Conservation (phyloP, 345 rosid species). For the Sonneratia alba region DNA sequence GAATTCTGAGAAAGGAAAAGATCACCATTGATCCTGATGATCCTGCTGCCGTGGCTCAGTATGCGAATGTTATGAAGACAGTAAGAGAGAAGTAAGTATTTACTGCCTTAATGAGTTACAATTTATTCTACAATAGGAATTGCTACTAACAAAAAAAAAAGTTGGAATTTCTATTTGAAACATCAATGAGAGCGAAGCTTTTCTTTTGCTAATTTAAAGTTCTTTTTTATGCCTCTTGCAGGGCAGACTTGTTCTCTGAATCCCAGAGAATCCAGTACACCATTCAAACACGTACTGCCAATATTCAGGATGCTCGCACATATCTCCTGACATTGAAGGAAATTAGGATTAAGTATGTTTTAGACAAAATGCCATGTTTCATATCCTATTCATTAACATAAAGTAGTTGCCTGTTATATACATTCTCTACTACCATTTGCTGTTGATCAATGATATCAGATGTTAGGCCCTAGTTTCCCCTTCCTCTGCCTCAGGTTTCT, state of each 20-base stretch:
- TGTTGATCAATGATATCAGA: background rate
- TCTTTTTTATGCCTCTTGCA: slow-evolving; percentile 26
- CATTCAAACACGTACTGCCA: slow-evolving; percentile 52
- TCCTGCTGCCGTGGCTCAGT: slow-evolving; percentile 78
- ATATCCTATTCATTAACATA: background rate
- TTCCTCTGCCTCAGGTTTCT: background rate
- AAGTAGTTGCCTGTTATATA: background rate
- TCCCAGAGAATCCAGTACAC: slow-evolving; percentile 65
- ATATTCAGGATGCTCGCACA: slow-evolving; percentile 81
- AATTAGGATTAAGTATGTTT: slow-evolving; percentile 52
- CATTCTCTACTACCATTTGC: background rate
- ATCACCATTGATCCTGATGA: slow-evolving; percentile 87
- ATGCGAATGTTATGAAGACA: slow-evolving; percentile 85
- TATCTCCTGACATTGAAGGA: slow-evolving; percentile 72
- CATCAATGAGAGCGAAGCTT: too few relatives aligned
- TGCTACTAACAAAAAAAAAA: background rate
- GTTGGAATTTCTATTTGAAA: too few relatives aligned
- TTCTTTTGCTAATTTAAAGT: too few relatives aligned
- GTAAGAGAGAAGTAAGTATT: slow-evolving; percentile 70
- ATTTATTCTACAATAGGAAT: background rate
- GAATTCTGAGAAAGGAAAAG: slow-evolving; percentile 74
- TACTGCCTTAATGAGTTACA: background rate
- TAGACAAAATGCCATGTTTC: background rate
- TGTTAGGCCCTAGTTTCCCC: background rate
- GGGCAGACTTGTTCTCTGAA: slow-evolving; percentile 82